Conservation (phyloP, 805 yeast genomes). For the Nakazawaea wyomingensis region DNA sequence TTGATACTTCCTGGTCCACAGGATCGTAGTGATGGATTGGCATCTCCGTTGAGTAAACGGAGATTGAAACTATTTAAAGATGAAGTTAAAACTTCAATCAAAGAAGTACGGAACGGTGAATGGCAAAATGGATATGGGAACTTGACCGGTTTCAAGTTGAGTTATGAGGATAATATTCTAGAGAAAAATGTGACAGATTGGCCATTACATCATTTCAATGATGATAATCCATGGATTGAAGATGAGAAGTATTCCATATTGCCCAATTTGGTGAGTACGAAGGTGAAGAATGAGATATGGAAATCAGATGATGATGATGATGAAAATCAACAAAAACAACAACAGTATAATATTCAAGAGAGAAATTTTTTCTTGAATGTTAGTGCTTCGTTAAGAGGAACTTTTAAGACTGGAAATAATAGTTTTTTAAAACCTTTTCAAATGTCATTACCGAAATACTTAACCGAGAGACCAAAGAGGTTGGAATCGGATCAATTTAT, state of each 20-base stretch:
- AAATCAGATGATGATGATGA: background rate
- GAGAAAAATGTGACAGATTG: slow-evolving; percentile 45
- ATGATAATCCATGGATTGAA: slow-evolving; percentile 36
- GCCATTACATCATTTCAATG: slow-evolving; percentile 41
- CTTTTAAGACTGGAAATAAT: slow-evolving; percentile 25
- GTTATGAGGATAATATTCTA: slow-evolving; percentile 52
- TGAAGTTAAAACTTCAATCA: slow-evolving; percentile 26
- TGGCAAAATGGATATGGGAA: slow-evolving; percentile 58
- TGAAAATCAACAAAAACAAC: too few relatives aligned
- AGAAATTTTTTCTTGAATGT: slow-evolving; percentile 37
- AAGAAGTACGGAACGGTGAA: slow-evolving; percentile 33
- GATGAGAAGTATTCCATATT: slow-evolving; percentile 50
- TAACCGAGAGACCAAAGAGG: slow-evolving; percentile 13
- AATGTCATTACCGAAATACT: slow-evolving; percentile 27
- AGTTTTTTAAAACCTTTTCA: slow-evolving; percentile 17
- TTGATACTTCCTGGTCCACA: slow-evolving; percentile 35
- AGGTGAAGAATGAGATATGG: slow-evolving; percentile 57
- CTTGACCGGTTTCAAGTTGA: slow-evolving; percentile 64
- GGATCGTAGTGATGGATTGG: slow-evolving; percentile 8
- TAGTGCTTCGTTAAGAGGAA: slow-evolving; percentile 43
- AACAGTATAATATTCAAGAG: background rate
- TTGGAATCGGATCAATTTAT: slow-evolving; percentile 1
- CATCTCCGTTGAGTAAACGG: slow-evolving; percentile 16
- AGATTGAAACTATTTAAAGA: slow-evolving; percentile 31
- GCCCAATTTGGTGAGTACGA: slow-evolving; percentile 49